These are phyloP conservation scores for Colletotrichum godetiae DNA, from an alignment of 2,329 filamentous ascomycete species.

Conservation along the genomic window DNA sequence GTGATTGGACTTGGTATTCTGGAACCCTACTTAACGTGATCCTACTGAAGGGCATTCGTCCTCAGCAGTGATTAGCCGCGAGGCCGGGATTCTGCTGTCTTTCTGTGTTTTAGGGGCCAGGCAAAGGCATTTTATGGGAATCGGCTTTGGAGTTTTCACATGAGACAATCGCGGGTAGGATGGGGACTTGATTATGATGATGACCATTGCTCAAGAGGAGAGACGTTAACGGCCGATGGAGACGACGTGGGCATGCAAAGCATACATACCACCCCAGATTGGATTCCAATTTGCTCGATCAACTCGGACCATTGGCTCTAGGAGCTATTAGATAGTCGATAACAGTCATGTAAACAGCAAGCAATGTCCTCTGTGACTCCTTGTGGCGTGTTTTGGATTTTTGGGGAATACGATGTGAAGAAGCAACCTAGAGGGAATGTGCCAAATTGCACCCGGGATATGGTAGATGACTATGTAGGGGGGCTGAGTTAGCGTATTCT, in stretches of 20 bases:
- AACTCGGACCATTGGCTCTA: neutral
- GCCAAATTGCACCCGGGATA: neutral
- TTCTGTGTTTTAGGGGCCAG: conserved; percentile 18
- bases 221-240: neutral
- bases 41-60: neutral
- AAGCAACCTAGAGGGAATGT: too few relatives aligned
- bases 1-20: conserved; percentile 23
- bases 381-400: too few relatives aligned
- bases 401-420: neutral
- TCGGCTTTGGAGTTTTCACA: conserved; percentile 29
- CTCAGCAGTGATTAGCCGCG: neutral
- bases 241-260: neutral
- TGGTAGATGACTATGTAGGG: neutral
- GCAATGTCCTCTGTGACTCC: too few relatives aligned
- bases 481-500: neutral
- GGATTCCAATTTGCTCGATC: neutral
- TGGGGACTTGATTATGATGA: conserved; percentile 5
- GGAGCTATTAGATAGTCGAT: conserved; percentile 1
- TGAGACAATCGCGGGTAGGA: neutral
- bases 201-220: conserved; percentile 1
- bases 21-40: neutral
- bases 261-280: neutral
- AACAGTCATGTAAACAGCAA: neutral
- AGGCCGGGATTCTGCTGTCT: neutral
- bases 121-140: conserved; percentile 18